Evolutionary conservation across 2,329 filamentous ascomycete species (phyloP).

Genomic region (Penicillium sp.): DNA sequence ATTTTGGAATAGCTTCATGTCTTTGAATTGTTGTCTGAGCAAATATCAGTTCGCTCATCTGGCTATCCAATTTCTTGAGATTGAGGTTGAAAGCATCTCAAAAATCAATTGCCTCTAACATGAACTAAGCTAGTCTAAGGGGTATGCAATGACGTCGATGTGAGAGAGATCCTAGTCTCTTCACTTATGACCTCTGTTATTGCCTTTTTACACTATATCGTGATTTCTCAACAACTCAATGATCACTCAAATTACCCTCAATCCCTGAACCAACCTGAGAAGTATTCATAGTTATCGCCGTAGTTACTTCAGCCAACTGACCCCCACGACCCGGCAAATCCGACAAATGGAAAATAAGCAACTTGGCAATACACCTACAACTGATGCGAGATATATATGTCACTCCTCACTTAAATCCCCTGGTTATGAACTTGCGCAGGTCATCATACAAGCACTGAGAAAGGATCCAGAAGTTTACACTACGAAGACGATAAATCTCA

Average conservation of each 20-base stretch:
- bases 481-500: neutral
- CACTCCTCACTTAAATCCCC: neutral
- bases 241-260: neutral
- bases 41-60: neutral
- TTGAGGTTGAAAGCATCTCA: neutral
- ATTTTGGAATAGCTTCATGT: slow-evolving; percentile 5
- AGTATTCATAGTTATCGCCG: too few relatives aligned
- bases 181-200: neutral
- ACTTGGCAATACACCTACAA: too few relatives aligned
- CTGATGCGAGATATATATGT: neutral
- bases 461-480: neutral
- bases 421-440: neutral
- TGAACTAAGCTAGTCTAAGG: neutral
- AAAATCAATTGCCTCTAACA: neutral
- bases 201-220: neutral
- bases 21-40: neutral
- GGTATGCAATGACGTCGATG: slow-evolving; percentile 1
- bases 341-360: neutral
- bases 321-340: neutral
- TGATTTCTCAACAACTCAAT: neutral
- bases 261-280: neutral
- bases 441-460: neutral
- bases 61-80: neutral
- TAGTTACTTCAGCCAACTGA: neutral
- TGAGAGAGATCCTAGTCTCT: neutral